A percentile compares a stretch with the other conserved stretches of the same genome.
Evolutionary conservation across 2,329 filamentous ascomycete species (phyloP).

Genomic region (Fusarium sp.): DNA sequence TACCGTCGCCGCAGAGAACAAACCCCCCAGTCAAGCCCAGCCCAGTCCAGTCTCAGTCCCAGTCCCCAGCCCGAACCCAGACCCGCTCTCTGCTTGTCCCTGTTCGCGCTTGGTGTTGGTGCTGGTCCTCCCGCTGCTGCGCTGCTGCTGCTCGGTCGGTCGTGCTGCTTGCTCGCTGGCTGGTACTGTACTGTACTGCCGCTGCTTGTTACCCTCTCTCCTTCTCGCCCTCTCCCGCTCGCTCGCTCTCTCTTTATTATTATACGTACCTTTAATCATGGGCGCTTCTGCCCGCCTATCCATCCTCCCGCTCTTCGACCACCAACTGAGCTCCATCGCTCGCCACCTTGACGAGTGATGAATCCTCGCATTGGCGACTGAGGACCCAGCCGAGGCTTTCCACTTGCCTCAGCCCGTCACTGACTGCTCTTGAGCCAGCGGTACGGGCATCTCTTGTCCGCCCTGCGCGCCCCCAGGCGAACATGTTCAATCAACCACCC

Average conservation of each 20-base stretch:
- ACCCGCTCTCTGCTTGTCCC: neutral
- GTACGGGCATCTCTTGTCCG: conserved; percentile 47
- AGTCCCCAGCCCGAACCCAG: neutral
- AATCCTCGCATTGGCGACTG: conserved; percentile 48
- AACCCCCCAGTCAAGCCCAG: conserved; percentile 5
- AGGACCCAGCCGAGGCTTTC: conserved; percentile 50
- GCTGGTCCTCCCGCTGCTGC: neutral
- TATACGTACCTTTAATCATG: conserved; percentile 49
- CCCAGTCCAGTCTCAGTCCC: neutral
- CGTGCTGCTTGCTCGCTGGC: conserved; percentile 22
- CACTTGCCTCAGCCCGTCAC: conserved; percentile 51
- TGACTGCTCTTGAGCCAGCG: conserved; percentile 47
- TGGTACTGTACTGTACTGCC: neutral
- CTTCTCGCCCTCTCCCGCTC: conserved; percentile 24
- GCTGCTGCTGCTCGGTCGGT: conserved; percentile 2
- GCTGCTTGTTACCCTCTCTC: neutral
- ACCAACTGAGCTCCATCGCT: conserved; percentile 46
- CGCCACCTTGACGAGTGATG: conserved; percentile 50
- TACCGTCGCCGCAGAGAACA: conserved; percentile 25
- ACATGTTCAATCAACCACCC: conserved; percentile 51
- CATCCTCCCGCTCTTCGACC: conserved; percentile 46
- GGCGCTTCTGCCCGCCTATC: conserved; percentile 48
- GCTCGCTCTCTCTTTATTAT: conserved; percentile 39
- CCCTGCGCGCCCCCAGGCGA: conserved; percentile 45
- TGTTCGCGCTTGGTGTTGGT: neutral